Percentiles rank a stretch among this genome's conserved stretches.
phyloP scores from a whole-genome alignment of 352 stramenopile genomes.

The Peronospora farinosa region DNA sequence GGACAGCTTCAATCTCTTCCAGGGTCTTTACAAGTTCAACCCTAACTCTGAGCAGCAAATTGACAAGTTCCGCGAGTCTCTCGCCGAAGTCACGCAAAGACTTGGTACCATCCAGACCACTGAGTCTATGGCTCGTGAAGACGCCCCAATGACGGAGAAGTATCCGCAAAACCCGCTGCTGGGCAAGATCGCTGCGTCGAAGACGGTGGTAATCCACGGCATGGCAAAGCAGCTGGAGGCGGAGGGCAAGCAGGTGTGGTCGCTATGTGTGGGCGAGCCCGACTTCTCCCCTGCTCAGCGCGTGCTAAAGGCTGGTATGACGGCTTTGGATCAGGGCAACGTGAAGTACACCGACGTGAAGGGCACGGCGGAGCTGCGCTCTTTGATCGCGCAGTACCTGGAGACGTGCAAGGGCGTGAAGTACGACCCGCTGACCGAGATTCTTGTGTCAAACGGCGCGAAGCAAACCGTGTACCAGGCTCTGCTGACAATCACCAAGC shows the following conservation, averaged over 20 bases:
- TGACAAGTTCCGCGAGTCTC: constrained; percentile 60
- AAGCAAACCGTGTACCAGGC: constrained; percentile 94
- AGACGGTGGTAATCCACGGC: constrained; percentile 92
- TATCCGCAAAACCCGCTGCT: constrained; percentile 79
- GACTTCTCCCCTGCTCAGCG: constrained; percentile 89
- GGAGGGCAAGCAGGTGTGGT: constrained; percentile 87
- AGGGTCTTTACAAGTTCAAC: constrained; percentile 97
- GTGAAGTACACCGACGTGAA: constrained; percentile 95
- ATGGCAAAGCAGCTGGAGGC: constrained; percentile 95
- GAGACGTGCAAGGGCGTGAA: constrained; percentile 83
- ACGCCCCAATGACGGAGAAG: constrained; percentile 38
- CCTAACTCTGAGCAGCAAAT: constrained; percentile 83
- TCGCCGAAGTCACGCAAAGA: constrained; percentile 45
- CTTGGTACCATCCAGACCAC: constrained; percentile 22
- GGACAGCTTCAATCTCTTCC: constrained; percentile 97
- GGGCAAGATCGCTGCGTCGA: constrained; percentile 76
- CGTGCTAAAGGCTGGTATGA: constrained; percentile 88
- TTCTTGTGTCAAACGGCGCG: constrained; percentile 94
- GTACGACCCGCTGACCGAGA: constrained; percentile 87
- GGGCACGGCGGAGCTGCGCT: constrained; percentile 83
- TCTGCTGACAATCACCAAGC: constrained; percentile 85
- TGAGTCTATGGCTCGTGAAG: not conserved
- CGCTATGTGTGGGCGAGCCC: constrained; percentile 91
- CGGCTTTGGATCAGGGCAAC: constrained; percentile 61
- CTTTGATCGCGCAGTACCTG: constrained; percentile 88